phyloP scores from a whole-genome alignment of 2,329 filamentous ascomycete species.

The Pseudocercospora ulei region DNA sequence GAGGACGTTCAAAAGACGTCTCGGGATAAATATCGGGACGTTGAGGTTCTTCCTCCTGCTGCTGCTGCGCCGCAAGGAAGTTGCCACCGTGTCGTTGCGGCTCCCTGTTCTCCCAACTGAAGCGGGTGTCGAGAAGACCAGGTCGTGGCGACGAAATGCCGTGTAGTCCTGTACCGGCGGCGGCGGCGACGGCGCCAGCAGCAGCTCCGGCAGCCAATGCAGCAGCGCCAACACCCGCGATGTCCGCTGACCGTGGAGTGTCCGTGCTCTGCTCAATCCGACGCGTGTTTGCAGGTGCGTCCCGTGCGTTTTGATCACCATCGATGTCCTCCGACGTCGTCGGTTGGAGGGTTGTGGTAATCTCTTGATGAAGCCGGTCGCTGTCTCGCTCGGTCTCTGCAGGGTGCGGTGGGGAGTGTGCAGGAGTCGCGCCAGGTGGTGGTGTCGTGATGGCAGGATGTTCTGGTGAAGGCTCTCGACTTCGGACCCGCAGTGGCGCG shows the following conservation, averaged over 20 bases:
- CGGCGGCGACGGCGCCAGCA: constrained; percentile 4
- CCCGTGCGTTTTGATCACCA: constrained; percentile 28
- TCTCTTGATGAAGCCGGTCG: constrained; percentile 63
- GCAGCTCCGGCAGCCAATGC: constrained; percentile 10
- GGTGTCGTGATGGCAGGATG: constrained; percentile 3
- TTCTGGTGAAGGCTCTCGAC: constrained; percentile 28
- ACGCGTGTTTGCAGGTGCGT: constrained; percentile 25
- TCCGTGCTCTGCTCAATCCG: constrained; percentile 22
- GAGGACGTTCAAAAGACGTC: constrained; percentile 29
- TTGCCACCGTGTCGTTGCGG: constrained; percentile 5
- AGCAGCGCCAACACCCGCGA: constrained; percentile 1
- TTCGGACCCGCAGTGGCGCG: constrained; percentile 19
- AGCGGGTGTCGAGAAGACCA: constrained; percentile 31
- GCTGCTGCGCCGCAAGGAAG: constrained; percentile 3
- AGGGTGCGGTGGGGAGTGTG: constrained; percentile 20
- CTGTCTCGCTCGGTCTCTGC: constrained; percentile 54
- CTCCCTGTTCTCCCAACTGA: constrained; percentile 34
- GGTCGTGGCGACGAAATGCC: constrained; percentile 10
- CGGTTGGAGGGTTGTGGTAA: constrained; percentile 54
- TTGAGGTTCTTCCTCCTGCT: constrained; percentile 16
- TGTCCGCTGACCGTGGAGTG: constrained; percentile 27
- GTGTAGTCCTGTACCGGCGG: constrained; percentile 1
- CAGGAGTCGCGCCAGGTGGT: constrained; percentile 4
- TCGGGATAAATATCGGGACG: constrained; percentile 28
- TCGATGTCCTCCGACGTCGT: constrained; percentile 21